A percentile compares a stretch with the other conserved stretches of the same genome.
phyloP scores from a whole-genome alignment of 2,329 filamentous ascomycete genomes.

The Epichloe baconii region DNA sequence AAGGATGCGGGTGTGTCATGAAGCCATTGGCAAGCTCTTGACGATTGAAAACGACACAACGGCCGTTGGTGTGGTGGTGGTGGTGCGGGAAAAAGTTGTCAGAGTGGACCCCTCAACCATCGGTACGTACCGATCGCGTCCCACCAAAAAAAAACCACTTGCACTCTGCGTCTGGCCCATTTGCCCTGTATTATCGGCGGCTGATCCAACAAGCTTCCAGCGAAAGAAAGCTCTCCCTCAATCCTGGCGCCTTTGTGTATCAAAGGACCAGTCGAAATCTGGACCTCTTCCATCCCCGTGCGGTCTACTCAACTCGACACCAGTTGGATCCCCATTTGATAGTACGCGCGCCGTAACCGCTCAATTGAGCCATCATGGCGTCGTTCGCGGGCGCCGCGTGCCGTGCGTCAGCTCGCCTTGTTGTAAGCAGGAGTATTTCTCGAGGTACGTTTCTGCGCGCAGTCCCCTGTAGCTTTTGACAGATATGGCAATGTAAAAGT shows the following conservation, averaged over 20 bases:
- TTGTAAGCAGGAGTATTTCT: constrained; percentile 31
- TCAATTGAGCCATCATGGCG: constrained; percentile 39
- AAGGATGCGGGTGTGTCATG: neutral
- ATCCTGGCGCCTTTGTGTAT: constrained; percentile 2
- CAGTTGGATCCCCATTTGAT: neutral
- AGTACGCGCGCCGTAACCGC: neutral
- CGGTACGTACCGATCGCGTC: constrained; percentile 6
- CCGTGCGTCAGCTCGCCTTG: constrained; percentile 49
- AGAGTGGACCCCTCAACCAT: constrained; percentile 2
- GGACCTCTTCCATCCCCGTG: constrained; percentile 6
- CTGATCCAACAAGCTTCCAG: constrained; percentile 21
- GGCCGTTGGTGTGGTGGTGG: neutral
- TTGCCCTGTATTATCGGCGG: constrained; percentile 16
- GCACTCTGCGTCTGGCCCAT: constrained; percentile 12
- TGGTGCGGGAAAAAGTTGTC: neutral
- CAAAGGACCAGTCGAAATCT: constrained; percentile 7
- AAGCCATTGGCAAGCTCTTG: neutral
- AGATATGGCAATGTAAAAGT: neutral
- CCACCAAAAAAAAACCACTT: constrained; percentile 18
- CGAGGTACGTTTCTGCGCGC: constrained; percentile 38
- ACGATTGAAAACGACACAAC: neutral
- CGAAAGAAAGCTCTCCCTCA: neutral
- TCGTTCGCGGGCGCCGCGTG: constrained; percentile 51
- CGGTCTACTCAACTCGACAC: neutral
- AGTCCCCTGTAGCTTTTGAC: neutral